Conservation (phyloP, 345 rosid species). For the Diplotaxis tenuifolia region DNA sequence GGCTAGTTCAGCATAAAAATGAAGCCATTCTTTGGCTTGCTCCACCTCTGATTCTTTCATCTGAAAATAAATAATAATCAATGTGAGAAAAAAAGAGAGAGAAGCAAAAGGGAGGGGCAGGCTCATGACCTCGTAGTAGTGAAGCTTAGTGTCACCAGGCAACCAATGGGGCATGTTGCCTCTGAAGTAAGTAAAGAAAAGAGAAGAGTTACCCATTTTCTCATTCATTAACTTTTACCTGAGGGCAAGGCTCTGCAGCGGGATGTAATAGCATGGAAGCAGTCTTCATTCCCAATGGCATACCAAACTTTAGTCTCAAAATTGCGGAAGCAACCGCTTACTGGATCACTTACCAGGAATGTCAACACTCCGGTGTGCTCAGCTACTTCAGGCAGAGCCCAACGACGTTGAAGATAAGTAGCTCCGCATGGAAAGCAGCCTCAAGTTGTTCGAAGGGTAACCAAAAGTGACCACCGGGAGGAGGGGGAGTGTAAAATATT, state of each 20-base stretch:
- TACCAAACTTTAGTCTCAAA: neutral
- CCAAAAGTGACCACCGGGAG: neutral
- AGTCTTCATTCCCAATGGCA: neutral
- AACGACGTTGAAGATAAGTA: too few species aligned
- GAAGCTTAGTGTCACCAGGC: neutral
- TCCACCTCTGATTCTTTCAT: neutral
- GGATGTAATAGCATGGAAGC: neutral
- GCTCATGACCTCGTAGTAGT: too few species aligned
- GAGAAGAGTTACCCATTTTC: too few species aligned
- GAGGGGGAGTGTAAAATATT: too few species aligned
- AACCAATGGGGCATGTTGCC: neutral
- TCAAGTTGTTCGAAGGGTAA: too few species aligned
- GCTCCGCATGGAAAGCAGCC: neutral
- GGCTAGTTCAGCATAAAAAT: neutral
- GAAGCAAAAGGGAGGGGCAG: too few species aligned
- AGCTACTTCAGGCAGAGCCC: neutral
- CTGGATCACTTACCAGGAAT: neutral
- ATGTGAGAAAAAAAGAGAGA: neutral
- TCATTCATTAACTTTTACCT: too few species aligned
- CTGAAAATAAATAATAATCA: neutral
- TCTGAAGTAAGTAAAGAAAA: too few species aligned
- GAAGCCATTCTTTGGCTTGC: neutral
- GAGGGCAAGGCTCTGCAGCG: neutral
- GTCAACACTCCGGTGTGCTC: neutral
- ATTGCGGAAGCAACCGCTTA: neutral